These are phyloP conservation scores for Amorphotheca resinae DNA, from an alignment of 495 filamentous ascomycete genomes.

Conservation along the genomic window DNA sequence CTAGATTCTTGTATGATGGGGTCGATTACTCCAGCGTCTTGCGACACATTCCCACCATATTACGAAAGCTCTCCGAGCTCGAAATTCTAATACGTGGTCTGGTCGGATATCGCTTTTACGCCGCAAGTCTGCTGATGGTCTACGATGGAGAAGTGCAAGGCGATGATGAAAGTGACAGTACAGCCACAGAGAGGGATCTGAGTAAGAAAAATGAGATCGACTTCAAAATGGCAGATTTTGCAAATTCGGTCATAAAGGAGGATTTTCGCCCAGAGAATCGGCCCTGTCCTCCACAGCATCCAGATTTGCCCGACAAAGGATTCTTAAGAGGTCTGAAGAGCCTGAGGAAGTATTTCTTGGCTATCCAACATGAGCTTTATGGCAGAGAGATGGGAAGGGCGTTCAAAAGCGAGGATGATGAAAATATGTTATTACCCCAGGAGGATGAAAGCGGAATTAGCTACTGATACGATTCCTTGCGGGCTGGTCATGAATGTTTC, in stretches of 20 bases:
- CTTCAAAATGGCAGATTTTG: slow-evolving; percentile 96
- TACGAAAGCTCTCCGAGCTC: slow-evolving; percentile 68
- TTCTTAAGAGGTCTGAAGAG: slow-evolving; percentile 78
- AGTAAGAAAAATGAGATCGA: slow-evolving; percentile 47
- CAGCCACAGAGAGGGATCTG: slow-evolving; percentile 39
- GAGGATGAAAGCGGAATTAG: slow-evolving; percentile 18
- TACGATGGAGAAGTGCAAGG: slow-evolving; percentile 68
- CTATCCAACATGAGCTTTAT: slow-evolving; percentile 65
- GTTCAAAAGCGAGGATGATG: not conserved
- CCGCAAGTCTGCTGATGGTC: slow-evolving; percentile 83
- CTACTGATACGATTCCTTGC: slow-evolving; percentile 12
- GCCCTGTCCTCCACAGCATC: slow-evolving; percentile 71
- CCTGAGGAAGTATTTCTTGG: slow-evolving; percentile 73
- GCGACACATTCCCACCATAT: slow-evolving; percentile 73
- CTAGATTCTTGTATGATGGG: slow-evolving; percentile 86
- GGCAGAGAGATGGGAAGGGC: slow-evolving; percentile 4
- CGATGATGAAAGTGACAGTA: slow-evolving; percentile 32
- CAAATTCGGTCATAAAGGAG: slow-evolving; percentile 87
- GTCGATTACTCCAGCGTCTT: slow-evolving; percentile 61
- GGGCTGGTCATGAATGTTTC: not conserved
- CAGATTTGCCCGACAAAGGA: slow-evolving; percentile 69
- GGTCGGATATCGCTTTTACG: slow-evolving; percentile 86
- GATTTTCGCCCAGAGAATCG: slow-evolving; percentile 47
- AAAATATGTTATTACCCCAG: not conserved
- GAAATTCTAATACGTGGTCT: slow-evolving; percentile 72